phyloP scores from a whole-genome alignment of 2,329 filamentous ascomycete genomes.

The Knoxdaviesia proteae region DNA sequence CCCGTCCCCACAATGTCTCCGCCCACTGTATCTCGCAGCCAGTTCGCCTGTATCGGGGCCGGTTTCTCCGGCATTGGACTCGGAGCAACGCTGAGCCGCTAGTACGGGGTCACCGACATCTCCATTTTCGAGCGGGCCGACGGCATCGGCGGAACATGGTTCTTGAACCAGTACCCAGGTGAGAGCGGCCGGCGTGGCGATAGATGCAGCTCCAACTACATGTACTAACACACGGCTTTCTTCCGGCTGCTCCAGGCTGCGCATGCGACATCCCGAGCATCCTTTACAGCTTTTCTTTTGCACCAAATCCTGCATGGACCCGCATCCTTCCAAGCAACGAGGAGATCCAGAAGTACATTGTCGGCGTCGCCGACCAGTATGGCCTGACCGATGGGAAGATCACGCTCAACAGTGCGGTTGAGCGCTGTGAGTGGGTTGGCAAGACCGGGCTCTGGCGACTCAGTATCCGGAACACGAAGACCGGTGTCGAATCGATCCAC shows the following conservation, averaged over 20 bases:
- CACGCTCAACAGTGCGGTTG: constrained; percentile 16
- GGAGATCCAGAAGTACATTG: constrained; percentile 37
- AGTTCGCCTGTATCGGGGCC: constrained; percentile 30
- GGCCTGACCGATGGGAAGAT: constrained; percentile 15
- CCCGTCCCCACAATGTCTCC: too few relatives aligned
- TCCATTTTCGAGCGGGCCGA: constrained; percentile 36
- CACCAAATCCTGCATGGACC: constrained; percentile 38
- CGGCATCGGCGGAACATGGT: constrained; percentile 43
- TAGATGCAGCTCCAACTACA: neutral
- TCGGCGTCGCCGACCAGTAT: constrained; percentile 25
- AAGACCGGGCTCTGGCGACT: constrained; percentile 14
- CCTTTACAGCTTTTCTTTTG: constrained; percentile 40
- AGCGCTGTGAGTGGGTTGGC: constrained; percentile 18
- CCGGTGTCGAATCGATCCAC: constrained; percentile 10
- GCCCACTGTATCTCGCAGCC: constrained; percentile 6
- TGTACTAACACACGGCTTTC: neutral
- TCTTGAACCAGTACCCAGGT: constrained; percentile 39
- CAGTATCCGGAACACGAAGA: constrained; percentile 9
- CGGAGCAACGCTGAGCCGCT: constrained; percentile 34
- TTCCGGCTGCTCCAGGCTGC: constrained; percentile 8
- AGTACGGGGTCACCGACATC: constrained; percentile 36
- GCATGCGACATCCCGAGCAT: constrained; percentile 38
- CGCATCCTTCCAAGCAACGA: constrained; percentile 30
- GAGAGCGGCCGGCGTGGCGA: constrained; percentile 3
- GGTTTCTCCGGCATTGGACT: constrained; percentile 42